Percentiles rank a stretch among this genome's conserved stretches.
phyloP scores from a whole-genome alignment of 1,284 basidiomycete genomes.

The Leccinum proliferum region DNA sequence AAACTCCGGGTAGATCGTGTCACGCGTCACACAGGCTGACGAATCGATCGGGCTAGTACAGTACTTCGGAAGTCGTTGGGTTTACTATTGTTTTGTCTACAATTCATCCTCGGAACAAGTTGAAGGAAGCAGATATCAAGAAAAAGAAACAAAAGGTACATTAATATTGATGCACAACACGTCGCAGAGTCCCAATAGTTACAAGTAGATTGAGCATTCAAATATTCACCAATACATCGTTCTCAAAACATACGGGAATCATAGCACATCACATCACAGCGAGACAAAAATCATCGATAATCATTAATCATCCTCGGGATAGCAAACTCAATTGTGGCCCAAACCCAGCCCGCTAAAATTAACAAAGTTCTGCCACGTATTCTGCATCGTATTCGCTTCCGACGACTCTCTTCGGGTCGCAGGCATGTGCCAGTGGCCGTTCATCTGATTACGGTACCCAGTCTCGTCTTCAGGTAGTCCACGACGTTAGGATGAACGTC shows the following conservation, averaged over 20 bases:
- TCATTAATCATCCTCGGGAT: not conserved
- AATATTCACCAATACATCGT: constrained; percentile 1
- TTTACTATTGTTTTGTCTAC: constrained; percentile 13
- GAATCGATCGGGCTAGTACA: no score
- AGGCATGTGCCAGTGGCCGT: constrained; percentile 26
- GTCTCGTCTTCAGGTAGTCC: constrained; percentile 58
- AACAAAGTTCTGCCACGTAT: constrained; percentile 58
- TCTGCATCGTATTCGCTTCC: constrained; percentile 48
- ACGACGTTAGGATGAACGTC: constrained; percentile 52
- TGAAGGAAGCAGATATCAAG: constrained; percentile 13
- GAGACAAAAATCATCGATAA: not conserved
- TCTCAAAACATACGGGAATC: constrained; percentile 4
- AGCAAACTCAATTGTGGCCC: constrained; percentile 13
- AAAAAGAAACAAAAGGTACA: constrained; percentile 14
- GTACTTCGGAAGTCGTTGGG: no score
- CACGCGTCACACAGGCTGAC: no score
- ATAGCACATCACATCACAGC: constrained; percentile 7
- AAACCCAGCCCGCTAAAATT: constrained; percentile 23
- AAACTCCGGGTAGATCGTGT: no score
- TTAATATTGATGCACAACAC: constrained; percentile 6
- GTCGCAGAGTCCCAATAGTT: constrained; percentile 11
- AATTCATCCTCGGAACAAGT: no score
- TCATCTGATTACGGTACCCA: constrained; percentile 29
- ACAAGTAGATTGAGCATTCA: constrained; percentile 13
- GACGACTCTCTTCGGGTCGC: constrained; percentile 42